Evolutionary conservation across 78 protist genomes (phyloP).

Genomic region (Planoprotostelium fungivorum): DNA sequence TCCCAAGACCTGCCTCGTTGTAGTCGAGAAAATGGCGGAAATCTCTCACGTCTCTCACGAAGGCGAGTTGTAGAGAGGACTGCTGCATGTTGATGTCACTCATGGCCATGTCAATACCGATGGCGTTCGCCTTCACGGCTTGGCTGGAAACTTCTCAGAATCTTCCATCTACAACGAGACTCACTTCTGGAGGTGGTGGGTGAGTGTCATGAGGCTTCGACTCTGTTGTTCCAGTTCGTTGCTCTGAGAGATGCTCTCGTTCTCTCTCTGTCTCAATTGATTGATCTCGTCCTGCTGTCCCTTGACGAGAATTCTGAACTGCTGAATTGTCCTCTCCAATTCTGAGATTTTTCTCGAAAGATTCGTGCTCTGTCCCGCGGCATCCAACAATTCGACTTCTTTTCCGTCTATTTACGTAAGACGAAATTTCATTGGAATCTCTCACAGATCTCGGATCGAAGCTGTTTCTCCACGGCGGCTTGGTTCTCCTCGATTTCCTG

Average conservation of each 20-base stretch:
- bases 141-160: background rate
- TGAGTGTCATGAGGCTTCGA: background rate
- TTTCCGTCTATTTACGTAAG: background rate
- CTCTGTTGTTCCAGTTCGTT: background rate
- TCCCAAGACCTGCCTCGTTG: background rate
- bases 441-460: constrained; percentile 19
- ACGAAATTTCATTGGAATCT: background rate
- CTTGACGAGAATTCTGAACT: constrained; percentile 40
- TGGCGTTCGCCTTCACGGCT: background rate
- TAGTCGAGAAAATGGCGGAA: background rate
- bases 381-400: constrained; percentile 37
- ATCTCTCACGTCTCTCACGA: background rate
- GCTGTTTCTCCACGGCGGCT: constrained; percentile 36
- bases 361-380: constrained; percentile 39
- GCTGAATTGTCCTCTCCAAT: constrained; percentile 25
- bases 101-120: background rate
- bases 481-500: constrained; percentile 46
- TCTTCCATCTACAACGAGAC: too few species aligned
- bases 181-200: background rate
- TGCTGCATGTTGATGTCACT: background rate
- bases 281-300: constrained; percentile 36
- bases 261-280: constrained; percentile 36
- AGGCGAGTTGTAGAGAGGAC: background rate
- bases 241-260: constrained; percentile 29
- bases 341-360: constrained; percentile 20